Evolutionary conservation across 768 basidiomycete genomes (phyloP), one percentile per base, ranked within the genome.

Genomic region (Pluteus cervinus): DNA sequence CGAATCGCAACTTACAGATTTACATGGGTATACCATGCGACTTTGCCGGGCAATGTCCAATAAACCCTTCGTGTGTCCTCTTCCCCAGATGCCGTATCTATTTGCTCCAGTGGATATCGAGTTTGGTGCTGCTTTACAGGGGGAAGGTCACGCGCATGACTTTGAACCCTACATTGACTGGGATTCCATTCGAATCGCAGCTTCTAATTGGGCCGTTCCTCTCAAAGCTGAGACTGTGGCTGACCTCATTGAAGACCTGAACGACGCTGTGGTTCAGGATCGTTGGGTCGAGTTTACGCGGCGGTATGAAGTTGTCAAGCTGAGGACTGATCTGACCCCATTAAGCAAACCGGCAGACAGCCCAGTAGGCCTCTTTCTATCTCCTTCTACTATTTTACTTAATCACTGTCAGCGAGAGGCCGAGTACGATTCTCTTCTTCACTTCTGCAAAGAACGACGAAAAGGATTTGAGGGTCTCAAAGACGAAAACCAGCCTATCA

Each of bases 191-290:
- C 54, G 60, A 22, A 54, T 68, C 16, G 81, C 73, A 3, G 76
- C 69, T 6, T 57, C 65, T 32, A 58, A 68, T 18, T 82, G 75
- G 68, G 66, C 68, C 32, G 58, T 64, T 7, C 65, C 71, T 3
- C 62, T 88, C 16, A 62, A 64, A 33, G 50, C 49, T 29, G 59
- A 61, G 5, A 48, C 54, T 11, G 23, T 62, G 10, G 57, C 65
- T 36, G 51, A 56, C 6, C 49, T 74, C 15, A 61, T 66, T 22
- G 56, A 63, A 24, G 75, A 71, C 33, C 54, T 82, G 14, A 50
- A 67, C 34, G 83, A 87, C 48, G 73, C 77, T 17, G 62, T 91
- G 15, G 62, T 92, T 23, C 84, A 87, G 56, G 87, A 90, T 48
- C 68, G 86, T 41, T 68, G 66, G 60, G 73, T 76, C n/a, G 85